Evolutionary conservation across 345 rosid genomes (phyloP), one percentile per base, ranked within the genome.

Genomic region (Lepidium didymum): DNA sequence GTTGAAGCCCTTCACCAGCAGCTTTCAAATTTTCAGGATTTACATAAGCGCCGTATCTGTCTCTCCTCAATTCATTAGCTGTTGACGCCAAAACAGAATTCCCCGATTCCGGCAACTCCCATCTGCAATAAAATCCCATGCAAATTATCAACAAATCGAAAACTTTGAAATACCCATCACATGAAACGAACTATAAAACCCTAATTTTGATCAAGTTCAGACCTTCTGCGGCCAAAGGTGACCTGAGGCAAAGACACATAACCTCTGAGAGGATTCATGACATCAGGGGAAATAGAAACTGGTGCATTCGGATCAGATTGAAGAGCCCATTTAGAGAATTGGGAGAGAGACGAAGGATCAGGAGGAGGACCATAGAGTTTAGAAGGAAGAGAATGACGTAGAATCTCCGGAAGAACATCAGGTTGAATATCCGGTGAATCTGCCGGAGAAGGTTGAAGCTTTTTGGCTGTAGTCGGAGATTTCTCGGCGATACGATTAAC

Each of bases 201-300:
- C 57, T 27, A 54, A 54, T 13, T 60, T 19, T 15, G 52, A 54
- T 41, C 16, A 69, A 50, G 44, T 19, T 31, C 5, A 4, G 7
- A 90, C 98, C 98, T 93, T 83, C 74, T 87, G 52, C 92, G 96
- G 49, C 97, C 98, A 59, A 90, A 86, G 0, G 94, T 85, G 83
- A 93, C 97, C 77, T 83, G 96, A 51, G 97, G 98, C 58, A 93
- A 72, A 43, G 96, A 82, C 5, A 93, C 52, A 46, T 88, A 85
- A 74, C 87, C 89, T 72, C 96, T 82, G 54, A 93, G 96, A 62
- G 98, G 96, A 73, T 88, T 93, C 67, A 90, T 64, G 6, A 74
- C 86, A 55, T 85, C 92, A 12, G 89, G 73, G 42, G 87, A 83
- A 27, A 74, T 76, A 14, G 76, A 43, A 21, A 80, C 69, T 9